Conservation (phyloP, 148 eudicot species). For the Pharnaceum exiguum region DNA sequence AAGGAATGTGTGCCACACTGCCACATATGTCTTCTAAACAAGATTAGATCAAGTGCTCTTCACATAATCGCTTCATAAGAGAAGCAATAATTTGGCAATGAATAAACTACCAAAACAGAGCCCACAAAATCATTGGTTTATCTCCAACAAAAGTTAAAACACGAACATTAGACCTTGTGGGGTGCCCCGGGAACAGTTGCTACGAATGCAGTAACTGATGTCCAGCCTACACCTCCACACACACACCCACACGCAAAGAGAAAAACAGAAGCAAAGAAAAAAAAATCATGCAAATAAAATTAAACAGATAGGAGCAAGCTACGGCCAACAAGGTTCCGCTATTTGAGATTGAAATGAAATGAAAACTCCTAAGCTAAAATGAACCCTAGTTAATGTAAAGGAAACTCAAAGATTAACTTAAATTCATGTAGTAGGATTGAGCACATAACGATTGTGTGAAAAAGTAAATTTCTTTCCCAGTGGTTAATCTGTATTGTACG, state of each 20-base stretch:
- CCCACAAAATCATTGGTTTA: conserved; percentile 24
- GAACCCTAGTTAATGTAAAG: no score
- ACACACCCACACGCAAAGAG: not conserved
- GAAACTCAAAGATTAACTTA: not conserved
- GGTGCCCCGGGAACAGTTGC: conserved; percentile 2
- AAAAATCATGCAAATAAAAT: not conserved
- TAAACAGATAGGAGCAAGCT: no score
- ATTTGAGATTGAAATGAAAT: no score
- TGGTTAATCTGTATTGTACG: no score
- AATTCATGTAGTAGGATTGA: not conserved
- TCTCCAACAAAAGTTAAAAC: conserved; percentile 10
- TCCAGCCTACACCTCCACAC: not conserved
- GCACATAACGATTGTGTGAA: no score
- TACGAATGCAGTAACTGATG: not conserved
- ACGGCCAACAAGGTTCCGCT: not conserved
- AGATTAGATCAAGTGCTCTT: not conserved
- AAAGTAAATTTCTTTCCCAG: no score
- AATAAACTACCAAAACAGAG: conserved; percentile 6
- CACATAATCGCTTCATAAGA: conserved; percentile 7
- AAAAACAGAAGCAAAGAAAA: not conserved
- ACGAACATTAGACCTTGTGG: not conserved
- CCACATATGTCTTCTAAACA: conserved; percentile 11
- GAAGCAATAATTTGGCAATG: conserved; percentile 21
- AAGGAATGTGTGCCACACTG: not conserved
- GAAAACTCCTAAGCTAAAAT: no score